phyloP scores from a whole-genome alignment of 768 basidiomycete genomes.

The Hygrophorus russula region DNA sequence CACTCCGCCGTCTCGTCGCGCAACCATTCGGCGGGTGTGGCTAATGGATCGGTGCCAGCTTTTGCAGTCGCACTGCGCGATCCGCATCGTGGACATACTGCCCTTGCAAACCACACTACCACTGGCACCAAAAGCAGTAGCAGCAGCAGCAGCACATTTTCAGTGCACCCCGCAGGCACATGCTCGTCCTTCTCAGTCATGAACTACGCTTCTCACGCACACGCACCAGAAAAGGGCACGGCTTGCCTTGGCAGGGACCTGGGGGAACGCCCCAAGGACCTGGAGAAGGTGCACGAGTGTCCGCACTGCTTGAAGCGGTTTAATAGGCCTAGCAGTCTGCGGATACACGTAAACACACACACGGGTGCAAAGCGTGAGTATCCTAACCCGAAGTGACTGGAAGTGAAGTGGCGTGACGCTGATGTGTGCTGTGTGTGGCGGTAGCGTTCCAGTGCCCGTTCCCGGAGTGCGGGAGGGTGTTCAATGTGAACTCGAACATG shows the following conservation, averaged over 20 bases:
- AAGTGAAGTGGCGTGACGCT: too few relatives aligned
- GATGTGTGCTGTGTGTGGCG: neutral
- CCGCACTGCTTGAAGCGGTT: slow-evolving; percentile 51
- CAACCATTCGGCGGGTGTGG: slow-evolving; percentile 12
- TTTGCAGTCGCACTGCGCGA: slow-evolving; percentile 26
- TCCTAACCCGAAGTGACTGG: too few relatives aligned
- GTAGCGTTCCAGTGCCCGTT: slow-evolving; percentile 66
- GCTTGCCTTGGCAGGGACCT: too few relatives aligned
- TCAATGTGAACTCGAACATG: slow-evolving; percentile 84
- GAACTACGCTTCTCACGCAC: too few relatives aligned
- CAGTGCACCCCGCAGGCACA: too few relatives aligned
- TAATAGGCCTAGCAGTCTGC: slow-evolving; percentile 56
- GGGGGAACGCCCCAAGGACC: too few relatives aligned
- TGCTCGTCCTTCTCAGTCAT: too few relatives aligned
- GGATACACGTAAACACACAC: slow-evolving; percentile 58
- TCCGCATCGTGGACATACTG: slow-evolving; percentile 7
- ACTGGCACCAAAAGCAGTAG: slow-evolving; percentile 2
- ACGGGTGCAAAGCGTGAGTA: slow-evolving; percentile 57
- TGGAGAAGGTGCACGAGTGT: slow-evolving; percentile 37
- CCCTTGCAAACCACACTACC: neutral
- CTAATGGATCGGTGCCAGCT: slow-evolving; percentile 22
- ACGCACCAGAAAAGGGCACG: too few relatives aligned
- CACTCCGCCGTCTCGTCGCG: slow-evolving; percentile 10
- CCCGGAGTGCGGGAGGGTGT: slow-evolving; percentile 64
- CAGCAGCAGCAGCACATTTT: neutral